Evolutionary conservation across 2,329 filamentous ascomycete genomes (phyloP), one percentile per base, ranked within the genome.

Genomic region (Graphilbum fragrans): DNA sequence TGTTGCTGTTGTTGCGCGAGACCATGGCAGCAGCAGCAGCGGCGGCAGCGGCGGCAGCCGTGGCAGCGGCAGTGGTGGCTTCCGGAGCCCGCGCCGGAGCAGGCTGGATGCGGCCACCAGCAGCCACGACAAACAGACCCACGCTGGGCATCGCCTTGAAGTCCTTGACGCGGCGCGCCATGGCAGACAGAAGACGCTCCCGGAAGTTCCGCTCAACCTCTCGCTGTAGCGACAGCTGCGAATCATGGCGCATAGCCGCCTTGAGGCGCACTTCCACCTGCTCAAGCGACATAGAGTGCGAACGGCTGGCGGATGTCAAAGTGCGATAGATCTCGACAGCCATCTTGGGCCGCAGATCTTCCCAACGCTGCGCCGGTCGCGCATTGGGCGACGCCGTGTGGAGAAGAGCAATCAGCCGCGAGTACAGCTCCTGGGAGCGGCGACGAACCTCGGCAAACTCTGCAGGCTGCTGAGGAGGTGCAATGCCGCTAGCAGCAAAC

Each of bases 241-340:
- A 41, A 12, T 34, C 16, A 2, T 25, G 33, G 25, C 19, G 22
- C 25, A 47, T 32, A 17, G 39, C 45, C 5, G 33, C 33, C 32
- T 39, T 31, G 9, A 51, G 45, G 14, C 38, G 37, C 22, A 34
- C 19, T 43, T 51, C 47, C 14, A 51, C 32, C 16, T 46, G 31
- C 11, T 43, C 40, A 3, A 47, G 38, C 5, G 43, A 33, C 16
- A 35, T 5, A 7, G 31, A 32, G 21, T 42, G 38, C 14, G 25
- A 16, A 3, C 37, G 44, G 10, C 35, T 38, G 11, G 37, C 31
- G 18, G 11, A 29, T 2, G 41, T 35, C 17, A 50, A 39, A 50
- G 62, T 69, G n/a, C 73, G 70, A 57, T 74, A 70, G 20, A 77
- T 74, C 55, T 77, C 69, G 11, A 77, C 58, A 2, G 72, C 72